A percentile compares a stretch with the other conserved stretches of the same genome.
phyloP scores from a whole-genome alignment of 2,329 filamentous ascomycete genomes.

The Diaporthe ilicicola region DNA sequence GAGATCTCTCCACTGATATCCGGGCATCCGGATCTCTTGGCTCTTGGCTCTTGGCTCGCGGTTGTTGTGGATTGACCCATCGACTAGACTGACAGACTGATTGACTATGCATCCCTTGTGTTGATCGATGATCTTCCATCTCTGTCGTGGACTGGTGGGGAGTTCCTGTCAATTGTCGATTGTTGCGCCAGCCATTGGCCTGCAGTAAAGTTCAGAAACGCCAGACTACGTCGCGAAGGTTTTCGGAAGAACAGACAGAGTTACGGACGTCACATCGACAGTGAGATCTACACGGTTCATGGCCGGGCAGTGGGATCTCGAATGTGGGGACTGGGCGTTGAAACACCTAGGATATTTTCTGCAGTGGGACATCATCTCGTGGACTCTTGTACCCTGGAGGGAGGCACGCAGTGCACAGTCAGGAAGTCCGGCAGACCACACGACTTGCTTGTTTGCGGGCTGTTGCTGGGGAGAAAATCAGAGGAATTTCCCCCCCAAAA shows the following conservation, averaged over 20 bases:
- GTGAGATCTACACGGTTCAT: background rate
- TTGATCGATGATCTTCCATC: constrained; percentile 11
- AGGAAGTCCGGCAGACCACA: background rate
- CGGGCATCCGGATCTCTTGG: background rate
- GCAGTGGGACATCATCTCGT: constrained; percentile 6
- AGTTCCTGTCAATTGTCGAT: background rate
- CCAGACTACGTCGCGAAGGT: background rate
- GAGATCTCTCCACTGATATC: constrained; percentile 12
- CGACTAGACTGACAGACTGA: too few species aligned
- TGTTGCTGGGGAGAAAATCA: constrained; percentile 8
- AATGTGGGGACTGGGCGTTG: background rate
- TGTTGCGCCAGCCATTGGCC: background rate
- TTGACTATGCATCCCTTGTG: constrained; percentile 2
- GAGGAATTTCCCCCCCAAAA: background rate
- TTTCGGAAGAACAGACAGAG: background rate
- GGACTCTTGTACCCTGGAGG: background rate
- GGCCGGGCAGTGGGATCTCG: background rate
- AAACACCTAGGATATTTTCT: background rate
- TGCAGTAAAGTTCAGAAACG: background rate
- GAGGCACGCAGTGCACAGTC: background rate
- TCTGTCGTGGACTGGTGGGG: background rate
- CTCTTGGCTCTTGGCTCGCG: constrained; percentile 8
- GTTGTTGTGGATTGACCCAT: background rate
- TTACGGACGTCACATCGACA: background rate
- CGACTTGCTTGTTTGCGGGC: background rate